These are phyloP conservation scores for Podila epigama DNA, from an alignment of 192 early-diverging fungal species.

Conservation along the genomic window DNA sequence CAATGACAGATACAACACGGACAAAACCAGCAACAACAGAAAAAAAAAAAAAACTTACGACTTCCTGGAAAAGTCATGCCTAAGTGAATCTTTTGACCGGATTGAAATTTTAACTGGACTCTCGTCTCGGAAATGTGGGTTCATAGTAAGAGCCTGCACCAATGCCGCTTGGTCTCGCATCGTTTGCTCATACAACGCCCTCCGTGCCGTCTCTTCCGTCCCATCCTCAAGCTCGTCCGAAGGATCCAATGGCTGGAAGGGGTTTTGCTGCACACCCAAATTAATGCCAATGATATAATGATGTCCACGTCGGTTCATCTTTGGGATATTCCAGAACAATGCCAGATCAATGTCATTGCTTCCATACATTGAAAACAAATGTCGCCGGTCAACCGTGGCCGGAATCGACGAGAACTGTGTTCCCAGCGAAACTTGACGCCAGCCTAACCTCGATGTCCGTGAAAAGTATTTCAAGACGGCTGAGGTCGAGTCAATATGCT, in stretches of 20 bases:
- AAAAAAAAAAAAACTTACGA: constrained; percentile 43
- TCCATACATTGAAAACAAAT: constrained; percentile 83
- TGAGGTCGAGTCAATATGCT: constrained; percentile 63
- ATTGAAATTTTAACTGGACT: constrained; percentile 72
- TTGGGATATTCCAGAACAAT: constrained; percentile 79
- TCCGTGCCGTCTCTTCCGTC: constrained; percentile 48
- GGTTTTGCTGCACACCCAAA: constrained; percentile 78
- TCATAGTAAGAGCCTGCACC: constrained; percentile 69
- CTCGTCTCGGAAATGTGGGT: constrained; percentile 67
- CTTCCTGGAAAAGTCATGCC: constrained; percentile 54
- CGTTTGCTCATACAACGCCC: constrained; percentile 75
- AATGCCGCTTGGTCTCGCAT: constrained; percentile 69
- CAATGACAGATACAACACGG: no score
- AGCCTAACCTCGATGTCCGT: constrained; percentile 73
- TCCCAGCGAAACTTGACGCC: constrained; percentile 69
- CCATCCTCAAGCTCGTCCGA: constrained; percentile 49
- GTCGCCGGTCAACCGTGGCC: constrained; percentile 56
- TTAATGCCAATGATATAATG: constrained; percentile 95
- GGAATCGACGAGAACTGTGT: constrained; percentile 75
- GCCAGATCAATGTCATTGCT: constrained; percentile 89
- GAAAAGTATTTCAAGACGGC: constrained; percentile 74
- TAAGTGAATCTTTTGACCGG: constrained; percentile 47
- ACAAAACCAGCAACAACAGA: no score
- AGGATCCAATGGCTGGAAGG: constrained; percentile 58
- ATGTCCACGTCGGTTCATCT: constrained; percentile 71